Evolutionary conservation across 805 yeast species (phyloP).

Genomic region (Danielia oregonensis): DNA sequence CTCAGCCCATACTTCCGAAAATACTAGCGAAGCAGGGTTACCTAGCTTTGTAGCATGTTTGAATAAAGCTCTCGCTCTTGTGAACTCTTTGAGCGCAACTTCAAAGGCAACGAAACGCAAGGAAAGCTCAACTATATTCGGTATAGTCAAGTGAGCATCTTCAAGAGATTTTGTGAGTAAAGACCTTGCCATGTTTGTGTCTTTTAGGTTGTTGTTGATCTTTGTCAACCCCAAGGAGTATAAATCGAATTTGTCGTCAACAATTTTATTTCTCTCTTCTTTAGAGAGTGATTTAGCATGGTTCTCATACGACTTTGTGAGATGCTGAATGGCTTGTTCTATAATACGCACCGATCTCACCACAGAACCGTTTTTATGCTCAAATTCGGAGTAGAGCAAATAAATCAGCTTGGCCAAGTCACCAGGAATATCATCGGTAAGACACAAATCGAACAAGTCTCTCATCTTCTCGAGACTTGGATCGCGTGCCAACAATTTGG

Average conservation of each 20-base stretch:
- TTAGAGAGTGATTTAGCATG: conserved; percentile 5
- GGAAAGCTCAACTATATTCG: conserved; percentile 40
- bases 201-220: conserved; percentile 11
- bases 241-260: conserved; percentile 22
- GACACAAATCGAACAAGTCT: conserved; percentile 70
- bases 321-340: conserved; percentile 12
- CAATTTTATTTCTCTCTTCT: conserved; percentile 12
- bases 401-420: conserved; percentile 46
- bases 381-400: conserved; percentile 58
- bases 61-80: conserved; percentile 61
- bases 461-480: conserved; percentile 38
- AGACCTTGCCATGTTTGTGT: conserved; percentile 20
- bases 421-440: conserved; percentile 43
- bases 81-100: conserved; percentile 44
- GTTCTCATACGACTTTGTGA: conserved; percentile 4
- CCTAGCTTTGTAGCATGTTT: conserved; percentile 31
- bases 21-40: conserved; percentile 17
- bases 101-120: conserved; percentile 60
- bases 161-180: conserved; percentile 43
- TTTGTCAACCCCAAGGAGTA: conserved; percentile 12
- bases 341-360: conserved; percentile 39
- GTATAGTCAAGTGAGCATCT: conserved; percentile 41
- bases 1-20: conserved; percentile 1
- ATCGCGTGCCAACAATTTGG: conserved; percentile 37
- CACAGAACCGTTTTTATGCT: conserved; percentile 50